Percentiles rank a stretch among this genome's conserved stretches.
Conservation (phyloP, 2,329 filamentous ascomycete species). For the Didymella glomerata region DNA sequence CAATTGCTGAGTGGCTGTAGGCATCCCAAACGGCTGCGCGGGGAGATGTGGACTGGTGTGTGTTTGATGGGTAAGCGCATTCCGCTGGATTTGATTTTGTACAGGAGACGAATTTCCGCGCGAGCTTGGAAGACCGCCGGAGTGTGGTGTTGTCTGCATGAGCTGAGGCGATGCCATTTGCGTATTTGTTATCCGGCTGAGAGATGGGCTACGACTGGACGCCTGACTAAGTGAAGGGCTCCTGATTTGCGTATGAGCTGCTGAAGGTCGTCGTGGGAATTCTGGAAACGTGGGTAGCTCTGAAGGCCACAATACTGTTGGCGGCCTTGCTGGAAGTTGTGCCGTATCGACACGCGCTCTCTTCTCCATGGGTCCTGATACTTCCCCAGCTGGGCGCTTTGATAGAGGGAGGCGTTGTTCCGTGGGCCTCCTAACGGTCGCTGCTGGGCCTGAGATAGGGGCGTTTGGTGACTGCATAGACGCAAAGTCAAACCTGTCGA, state of each 20-base stretch:
- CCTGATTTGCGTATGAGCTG: constrained; percentile 11
- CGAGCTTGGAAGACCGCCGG: background rate
- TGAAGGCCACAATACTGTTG: background rate
- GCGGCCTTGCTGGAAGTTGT: background rate
- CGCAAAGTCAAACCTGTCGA: background rate
- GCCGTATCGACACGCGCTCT: constrained; percentile 2
- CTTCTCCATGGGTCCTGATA: background rate
- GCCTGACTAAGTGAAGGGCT: constrained; percentile 9
- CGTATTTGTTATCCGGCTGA: constrained; percentile 2
- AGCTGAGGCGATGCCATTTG: constrained; percentile 21
- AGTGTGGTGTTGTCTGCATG: constrained; percentile 1
- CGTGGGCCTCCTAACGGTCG: too few species aligned
- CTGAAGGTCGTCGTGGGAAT: constrained; percentile 8
- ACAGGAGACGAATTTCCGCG: background rate
- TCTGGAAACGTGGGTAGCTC: background rate
- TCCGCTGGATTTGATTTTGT: background rate
- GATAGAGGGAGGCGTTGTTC: background rate
- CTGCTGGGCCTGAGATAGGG: background rate
- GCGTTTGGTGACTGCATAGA: background rate
- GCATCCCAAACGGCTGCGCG: background rate
- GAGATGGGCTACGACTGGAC: constrained; percentile 11
- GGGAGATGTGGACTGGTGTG: background rate
- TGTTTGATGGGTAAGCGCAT: background rate
- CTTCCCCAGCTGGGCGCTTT: background rate
- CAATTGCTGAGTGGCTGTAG: background rate